Evolutionary conservation across 768 basidiomycete genomes (phyloP).

Genomic region (Hemileccinum rubropunctum): DNA sequence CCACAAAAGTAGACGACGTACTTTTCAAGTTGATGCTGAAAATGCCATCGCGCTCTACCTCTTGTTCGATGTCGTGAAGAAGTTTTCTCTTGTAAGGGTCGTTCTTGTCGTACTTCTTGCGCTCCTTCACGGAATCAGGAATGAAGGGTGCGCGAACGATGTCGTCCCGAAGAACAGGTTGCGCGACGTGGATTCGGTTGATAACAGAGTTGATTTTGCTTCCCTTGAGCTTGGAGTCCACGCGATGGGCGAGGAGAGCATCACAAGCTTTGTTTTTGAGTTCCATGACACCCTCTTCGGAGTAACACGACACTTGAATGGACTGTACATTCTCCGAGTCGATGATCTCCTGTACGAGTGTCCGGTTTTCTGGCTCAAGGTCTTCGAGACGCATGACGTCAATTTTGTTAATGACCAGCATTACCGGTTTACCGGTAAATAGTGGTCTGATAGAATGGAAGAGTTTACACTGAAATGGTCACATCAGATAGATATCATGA

Average conservation of each 20-base stretch:
- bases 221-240: constrained; percentile 92
- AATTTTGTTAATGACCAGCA: constrained; percentile 98
- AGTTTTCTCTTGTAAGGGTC: constrained; percentile 76
- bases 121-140: constrained; percentile 76
- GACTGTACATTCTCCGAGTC: constrained; percentile 65
- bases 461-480: constrained; percentile 74
- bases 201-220: constrained; percentile 88
- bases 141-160: constrained; percentile 85
- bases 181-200: constrained; percentile 95
- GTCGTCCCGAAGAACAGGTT: constrained; percentile 89
- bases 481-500: neutral
- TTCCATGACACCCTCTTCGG: constrained; percentile 97
- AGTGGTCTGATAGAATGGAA: constrained; percentile 99
- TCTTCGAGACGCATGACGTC: constrained; percentile 90
- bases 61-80: constrained; percentile 79
- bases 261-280: constrained; percentile 96
- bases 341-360: constrained; percentile 86
- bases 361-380: constrained; percentile 68
- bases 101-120: constrained; percentile 80
- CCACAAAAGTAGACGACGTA: constrained; percentile 32
- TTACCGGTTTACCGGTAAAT: constrained; percentile 87
- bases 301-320: constrained; percentile 89
- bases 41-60: constrained; percentile 87
- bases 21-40: constrained; percentile 90
- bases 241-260: constrained; percentile 89